Conservation (phyloP, 768 basidiomycete genomes). For the Naematelia aurantialba region DNA sequence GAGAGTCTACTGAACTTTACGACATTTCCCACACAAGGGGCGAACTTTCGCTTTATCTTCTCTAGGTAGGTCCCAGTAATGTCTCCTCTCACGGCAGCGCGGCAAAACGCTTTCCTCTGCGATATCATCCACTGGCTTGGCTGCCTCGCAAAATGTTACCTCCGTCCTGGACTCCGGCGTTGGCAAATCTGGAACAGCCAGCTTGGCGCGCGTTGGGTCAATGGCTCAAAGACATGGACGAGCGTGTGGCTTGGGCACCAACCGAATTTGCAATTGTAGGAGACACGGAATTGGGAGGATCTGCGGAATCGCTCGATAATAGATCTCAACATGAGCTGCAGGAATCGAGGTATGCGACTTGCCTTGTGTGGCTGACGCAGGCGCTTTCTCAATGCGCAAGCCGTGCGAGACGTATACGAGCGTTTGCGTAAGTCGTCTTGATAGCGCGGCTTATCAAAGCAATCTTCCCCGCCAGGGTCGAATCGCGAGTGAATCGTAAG, state of each 20-base stretch:
- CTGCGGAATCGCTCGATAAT: background rate
- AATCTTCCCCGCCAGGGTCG: slow-evolving; percentile 8
- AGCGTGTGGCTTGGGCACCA: background rate
- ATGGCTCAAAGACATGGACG: background rate
- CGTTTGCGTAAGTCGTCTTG: slow-evolving; percentile 15
- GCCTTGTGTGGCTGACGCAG: slow-evolving; percentile 4
- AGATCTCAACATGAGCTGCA: background rate
- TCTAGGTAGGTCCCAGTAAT: background rate
- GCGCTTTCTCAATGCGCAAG: slow-evolving; percentile 14
- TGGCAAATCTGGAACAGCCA: background rate
- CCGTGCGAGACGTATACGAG: slow-evolving; percentile 18
- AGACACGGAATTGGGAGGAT: background rate
- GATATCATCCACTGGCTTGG: background rate
- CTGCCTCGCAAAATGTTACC: background rate
- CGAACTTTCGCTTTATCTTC: background rate
- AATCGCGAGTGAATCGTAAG: slow-evolving; percentile 6
- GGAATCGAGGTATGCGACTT: background rate
- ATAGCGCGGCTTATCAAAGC: slow-evolving; percentile 4
- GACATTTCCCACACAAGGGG: background rate
- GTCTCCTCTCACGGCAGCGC: background rate
- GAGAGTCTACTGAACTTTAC: background rate
- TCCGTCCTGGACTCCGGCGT: background rate
- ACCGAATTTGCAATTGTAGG: background rate
- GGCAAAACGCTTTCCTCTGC: background rate
- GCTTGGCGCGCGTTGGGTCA: background rate